Evolutionary conservation across 2,329 filamentous ascomycete genomes (phyloP), one percentile per base, ranked within the genome.

Genomic region (Colletotrichum brevisporum): DNA sequence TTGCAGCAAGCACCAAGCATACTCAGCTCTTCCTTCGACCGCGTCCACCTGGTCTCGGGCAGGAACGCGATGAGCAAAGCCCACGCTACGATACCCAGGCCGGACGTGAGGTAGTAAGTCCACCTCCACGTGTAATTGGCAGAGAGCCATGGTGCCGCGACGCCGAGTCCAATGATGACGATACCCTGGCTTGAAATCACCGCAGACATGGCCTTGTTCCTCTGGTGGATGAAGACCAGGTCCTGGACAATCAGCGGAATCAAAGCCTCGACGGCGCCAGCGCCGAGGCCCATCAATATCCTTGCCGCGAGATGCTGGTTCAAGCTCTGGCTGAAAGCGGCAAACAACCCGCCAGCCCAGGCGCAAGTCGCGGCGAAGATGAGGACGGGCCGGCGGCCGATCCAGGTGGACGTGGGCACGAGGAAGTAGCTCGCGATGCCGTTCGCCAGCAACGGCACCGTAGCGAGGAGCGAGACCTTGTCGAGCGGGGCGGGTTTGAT

Each of bases 231-330:
- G 27, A 81, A 81, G 21, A 80, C 76, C 50, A 81, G 74, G 43
- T 82, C 79, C 71, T 81, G 79, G 1, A 80, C 75, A 47, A 82
- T 77, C 9, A 81, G 74, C 2, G 80, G 79, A 4, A 81, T 75
- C 16, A 82, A 65, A 0, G 79, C 78, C 60, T 79, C 78, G 10
- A 78, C 76, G 0, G 78, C 75, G 3, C 79, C 79, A 0, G 77
- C 78, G 0, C 79, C 80, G 4, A 81, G 65, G 0, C 78, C 80
- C 69, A 80, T 75, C 9, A 81, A 43, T 6, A 71, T 74, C 10
- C 79, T 69, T 1, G 79, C 79, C 0, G 74, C 73, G 2, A 81
- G 53, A 56, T 81, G 79, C 15, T 72, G 70, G 2, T 73, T 65
- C 3, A 80, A 61, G 1, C 73, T 73, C 1, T 67, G 73, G 60